Evolutionary conservation across 352 stramenopile species (phyloP).

Genomic region (Elongisporangium anandrum): DNA sequence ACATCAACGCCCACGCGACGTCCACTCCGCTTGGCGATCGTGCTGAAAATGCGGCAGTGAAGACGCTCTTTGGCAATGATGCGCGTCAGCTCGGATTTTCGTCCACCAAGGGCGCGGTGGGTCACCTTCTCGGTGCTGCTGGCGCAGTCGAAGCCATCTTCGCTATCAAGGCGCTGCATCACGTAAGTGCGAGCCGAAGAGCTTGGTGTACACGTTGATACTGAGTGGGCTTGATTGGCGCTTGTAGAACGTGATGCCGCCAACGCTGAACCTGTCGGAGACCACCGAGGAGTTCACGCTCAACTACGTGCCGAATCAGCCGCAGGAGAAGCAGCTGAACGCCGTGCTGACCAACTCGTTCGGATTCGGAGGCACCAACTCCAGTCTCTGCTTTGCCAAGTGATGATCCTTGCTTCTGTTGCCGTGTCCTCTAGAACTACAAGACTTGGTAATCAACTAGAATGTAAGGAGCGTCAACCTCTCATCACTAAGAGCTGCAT

Average conservation of each 20-base stretch:
- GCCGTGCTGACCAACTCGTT: conserved; percentile 95
- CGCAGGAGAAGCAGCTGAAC: conserved; percentile 69
- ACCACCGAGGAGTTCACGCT: conserved; percentile 77
- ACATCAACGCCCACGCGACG: conserved; percentile 98
- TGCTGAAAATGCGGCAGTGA: conserved; percentile 91
- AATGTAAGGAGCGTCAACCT: too few species aligned
- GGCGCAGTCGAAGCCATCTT: conserved; percentile 96
- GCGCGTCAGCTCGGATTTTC: conserved; percentile 58
- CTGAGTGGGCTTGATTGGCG: neutral
- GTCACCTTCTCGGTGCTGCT: conserved; percentile 94
- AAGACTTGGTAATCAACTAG: too few species aligned
- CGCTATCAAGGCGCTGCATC: conserved; percentile 89
- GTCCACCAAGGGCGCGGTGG: conserved; percentile 89
- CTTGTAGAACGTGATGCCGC: conserved; percentile 83
- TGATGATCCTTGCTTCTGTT: conserved; percentile 10
- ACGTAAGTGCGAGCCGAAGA: conserved; percentile 33
- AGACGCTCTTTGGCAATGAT: conserved; percentile 72
- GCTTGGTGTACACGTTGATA: neutral
- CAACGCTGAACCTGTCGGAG: conserved; percentile 92
- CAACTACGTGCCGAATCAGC: conserved; percentile 72
- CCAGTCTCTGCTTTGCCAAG: conserved; percentile 75
- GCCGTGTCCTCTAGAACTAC: too few species aligned
- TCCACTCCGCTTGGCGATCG: conserved; percentile 97
- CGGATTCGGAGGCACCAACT: conserved; percentile 97
- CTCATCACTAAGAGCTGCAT: too few species aligned